Evolutionary conservation across 2,329 filamentous ascomycete genomes (phyloP).

Genomic region (Cladophialophora chaetospira): DNA sequence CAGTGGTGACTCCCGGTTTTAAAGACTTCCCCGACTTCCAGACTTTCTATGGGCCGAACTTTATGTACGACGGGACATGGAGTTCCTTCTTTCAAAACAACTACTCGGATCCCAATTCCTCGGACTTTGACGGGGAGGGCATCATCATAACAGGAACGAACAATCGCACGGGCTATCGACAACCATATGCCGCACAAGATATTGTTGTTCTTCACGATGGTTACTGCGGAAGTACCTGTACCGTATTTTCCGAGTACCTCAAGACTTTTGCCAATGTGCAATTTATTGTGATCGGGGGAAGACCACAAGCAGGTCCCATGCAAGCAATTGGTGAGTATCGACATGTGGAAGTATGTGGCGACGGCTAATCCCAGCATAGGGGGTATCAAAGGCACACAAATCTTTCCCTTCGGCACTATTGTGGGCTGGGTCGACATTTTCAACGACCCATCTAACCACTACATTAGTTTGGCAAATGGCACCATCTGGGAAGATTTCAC

Average conservation of each 20-base stretch:
- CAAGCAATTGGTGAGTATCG: constrained; percentile 67
- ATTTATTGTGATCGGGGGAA: constrained; percentile 62
- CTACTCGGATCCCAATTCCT: constrained; percentile 44
- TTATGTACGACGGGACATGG: constrained; percentile 56
- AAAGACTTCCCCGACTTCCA: constrained; percentile 46
- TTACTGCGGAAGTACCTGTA: constrained; percentile 61
- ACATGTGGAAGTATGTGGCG: no score
- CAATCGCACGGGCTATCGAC: constrained; percentile 48
- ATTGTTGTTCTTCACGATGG: constrained; percentile 53
- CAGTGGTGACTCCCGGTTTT: constrained; percentile 36
- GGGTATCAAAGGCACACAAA: constrained; percentile 59
- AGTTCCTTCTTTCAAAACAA: constrained; percentile 60
- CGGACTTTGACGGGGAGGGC: constrained; percentile 35
- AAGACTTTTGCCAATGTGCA: constrained; percentile 57
- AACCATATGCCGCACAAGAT: constrained; percentile 59
- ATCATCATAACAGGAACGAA: constrained; percentile 53
- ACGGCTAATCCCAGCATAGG: no score
- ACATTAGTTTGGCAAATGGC: constrained; percentile 18
- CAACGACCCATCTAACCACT: constrained; percentile 14
- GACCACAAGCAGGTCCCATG: constrained; percentile 57
- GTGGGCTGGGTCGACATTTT: constrained; percentile 19
- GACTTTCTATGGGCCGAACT: constrained; percentile 44
- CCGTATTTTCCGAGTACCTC: constrained; percentile 59
- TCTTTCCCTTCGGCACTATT: constrained; percentile 7
- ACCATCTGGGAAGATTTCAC: constrained; percentile 30